Percentiles rank a stretch among this genome's conserved stretches.
phyloP scores from a whole-genome alignment of 768 basidiomycete genomes.

The Dacryopinax primogenitus region DNA sequence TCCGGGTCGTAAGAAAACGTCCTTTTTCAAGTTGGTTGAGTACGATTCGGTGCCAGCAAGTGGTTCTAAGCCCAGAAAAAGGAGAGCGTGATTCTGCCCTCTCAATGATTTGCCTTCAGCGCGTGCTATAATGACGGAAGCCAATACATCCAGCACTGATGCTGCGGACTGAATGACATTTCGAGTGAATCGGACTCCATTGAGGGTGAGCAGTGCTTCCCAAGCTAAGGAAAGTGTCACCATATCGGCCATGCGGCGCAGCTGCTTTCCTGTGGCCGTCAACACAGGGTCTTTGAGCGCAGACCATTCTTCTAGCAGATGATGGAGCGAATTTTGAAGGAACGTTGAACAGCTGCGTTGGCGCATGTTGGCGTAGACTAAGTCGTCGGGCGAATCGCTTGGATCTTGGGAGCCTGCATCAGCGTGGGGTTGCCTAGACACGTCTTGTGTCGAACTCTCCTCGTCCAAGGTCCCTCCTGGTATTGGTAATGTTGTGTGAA shows the following conservation, averaged over 20 bases:
- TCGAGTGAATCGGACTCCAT: slow-evolving; percentile 48
- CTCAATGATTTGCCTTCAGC: slow-evolving; percentile 33
- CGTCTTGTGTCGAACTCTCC: no score
- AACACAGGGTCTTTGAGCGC: slow-evolving; percentile 22
- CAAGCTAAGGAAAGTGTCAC: slow-evolving; percentile 54
- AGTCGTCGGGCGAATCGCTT: slow-evolving; percentile 11
- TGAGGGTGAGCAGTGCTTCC: slow-evolving; percentile 50
- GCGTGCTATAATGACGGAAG: background rate
- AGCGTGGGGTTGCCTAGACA: no score
- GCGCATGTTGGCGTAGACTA: slow-evolving; percentile 14
- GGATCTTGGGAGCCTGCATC: no score
- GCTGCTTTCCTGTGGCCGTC: slow-evolving; percentile 45
- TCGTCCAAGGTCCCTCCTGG: background rate
- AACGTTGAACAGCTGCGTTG: slow-evolving; percentile 45
- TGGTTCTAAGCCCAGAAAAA: slow-evolving; percentile 55
- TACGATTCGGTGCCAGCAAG: slow-evolving; percentile 36
- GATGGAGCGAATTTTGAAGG: slow-evolving; percentile 49
- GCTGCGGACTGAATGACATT: slow-evolving; percentile 52
- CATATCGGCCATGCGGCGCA: slow-evolving; percentile 57
- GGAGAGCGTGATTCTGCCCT: slow-evolving; percentile 45
- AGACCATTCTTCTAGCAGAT: slow-evolving; percentile 40
- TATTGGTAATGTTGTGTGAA: slow-evolving; percentile 45
- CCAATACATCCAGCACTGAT: slow-evolving; percentile 23
- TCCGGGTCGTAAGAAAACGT: background rate
- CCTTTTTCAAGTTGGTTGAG: slow-evolving; percentile 9